Base-by-base conservation (phyloP, 371 early-diverging fungal genomes). In the Blakeslea trispora region DNA sequence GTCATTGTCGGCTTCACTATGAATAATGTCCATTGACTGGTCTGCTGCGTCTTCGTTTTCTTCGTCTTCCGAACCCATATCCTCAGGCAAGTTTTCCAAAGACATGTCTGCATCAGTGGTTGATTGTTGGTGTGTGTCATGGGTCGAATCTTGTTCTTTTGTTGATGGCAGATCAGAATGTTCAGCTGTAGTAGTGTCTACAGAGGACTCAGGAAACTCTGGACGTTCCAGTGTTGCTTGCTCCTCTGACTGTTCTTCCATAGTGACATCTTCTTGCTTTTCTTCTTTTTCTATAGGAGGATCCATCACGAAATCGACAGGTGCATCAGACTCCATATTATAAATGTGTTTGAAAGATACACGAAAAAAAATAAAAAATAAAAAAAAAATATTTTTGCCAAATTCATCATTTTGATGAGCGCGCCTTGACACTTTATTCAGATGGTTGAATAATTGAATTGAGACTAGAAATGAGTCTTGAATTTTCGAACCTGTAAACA, bases 271-370 rank as follows among this genome's bases (percentile, higher is more conserved):
- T 34, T 48, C 48, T 18, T 48, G 34, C 37, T 3, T 9, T 2
- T 37, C 2, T 37, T 9, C 14, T 50, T 50, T 39, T 11, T 49
- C 21, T 39, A 41, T n/a, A 4, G 51, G 51, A 10, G 51, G 32
- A 39, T 32, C 32, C 21, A 24, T 42, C 7, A 37, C 37, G 14
- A 37, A 37, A 24, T 51, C 40, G 39, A 41, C 51, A 17, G 51
- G 51, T 28, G 24, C 28, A 40, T 50, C 51, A 21, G 51, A 22
- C 41, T 24, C 51, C 51, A 51, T 51, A 21, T 17, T 28, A 23
- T 5, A 50, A 13, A 37, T n/a, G n/a, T n/a, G 11, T 37, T 21
- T 49, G 37, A 10, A 49, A 23, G 15, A 14, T 39, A 19, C 28
- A 28, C 14, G 14, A 37, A 37, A 37, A 37, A 6, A 37, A 6